phyloP scores from a whole-genome alignment of 2,329 filamentous ascomycete species.

The Madurella fahalii region DNA sequence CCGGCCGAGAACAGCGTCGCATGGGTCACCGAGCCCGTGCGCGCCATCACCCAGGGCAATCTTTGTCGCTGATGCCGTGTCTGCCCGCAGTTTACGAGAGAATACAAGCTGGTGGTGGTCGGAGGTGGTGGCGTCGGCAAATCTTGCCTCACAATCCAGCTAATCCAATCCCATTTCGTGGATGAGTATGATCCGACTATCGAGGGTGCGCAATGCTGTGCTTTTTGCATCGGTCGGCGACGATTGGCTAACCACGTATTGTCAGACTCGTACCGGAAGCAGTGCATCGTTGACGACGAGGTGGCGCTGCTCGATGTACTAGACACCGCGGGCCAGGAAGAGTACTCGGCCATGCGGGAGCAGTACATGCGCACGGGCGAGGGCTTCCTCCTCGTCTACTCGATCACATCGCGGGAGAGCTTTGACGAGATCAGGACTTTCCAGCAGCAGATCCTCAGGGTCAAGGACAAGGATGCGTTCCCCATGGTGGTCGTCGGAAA shows the following conservation, averaged over 20 bases:
- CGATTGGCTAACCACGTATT: neutral
- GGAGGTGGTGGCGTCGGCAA: slow-evolving; percentile 98
- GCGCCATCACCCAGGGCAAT: neutral
- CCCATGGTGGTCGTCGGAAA: slow-evolving; percentile 98
- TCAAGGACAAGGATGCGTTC: slow-evolving; percentile 99
- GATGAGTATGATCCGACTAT: slow-evolving; percentile 99
- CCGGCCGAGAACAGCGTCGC: neutral
- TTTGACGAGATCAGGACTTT: slow-evolving; percentile 99
- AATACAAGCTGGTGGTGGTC: slow-evolving; percentile 95
- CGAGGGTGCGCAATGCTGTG: slow-evolving; percentile 65
- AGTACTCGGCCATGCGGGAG: slow-evolving; percentile 98
- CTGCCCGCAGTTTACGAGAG: slow-evolving; percentile 66
- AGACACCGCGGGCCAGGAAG: slow-evolving; percentile 96
- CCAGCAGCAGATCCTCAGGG: slow-evolving; percentile 95
- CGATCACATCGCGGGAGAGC: slow-evolving; percentile 93
- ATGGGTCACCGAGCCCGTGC: neutral
- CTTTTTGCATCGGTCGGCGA: neutral
- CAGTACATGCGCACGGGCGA: slow-evolving; percentile 99
- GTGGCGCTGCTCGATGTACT: slow-evolving; percentile 95
- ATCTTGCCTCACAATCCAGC: slow-evolving; percentile 97
- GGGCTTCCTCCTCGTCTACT: slow-evolving; percentile 96
- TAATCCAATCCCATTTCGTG: slow-evolving; percentile 94
- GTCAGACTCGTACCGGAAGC: slow-evolving; percentile 97
- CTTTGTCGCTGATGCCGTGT: slow-evolving; percentile 14
- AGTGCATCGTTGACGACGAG: slow-evolving; percentile 98